Base-by-base conservation (phyloP, 176 grass and related monocot species). In the Lolium multiflorum region DNA sequence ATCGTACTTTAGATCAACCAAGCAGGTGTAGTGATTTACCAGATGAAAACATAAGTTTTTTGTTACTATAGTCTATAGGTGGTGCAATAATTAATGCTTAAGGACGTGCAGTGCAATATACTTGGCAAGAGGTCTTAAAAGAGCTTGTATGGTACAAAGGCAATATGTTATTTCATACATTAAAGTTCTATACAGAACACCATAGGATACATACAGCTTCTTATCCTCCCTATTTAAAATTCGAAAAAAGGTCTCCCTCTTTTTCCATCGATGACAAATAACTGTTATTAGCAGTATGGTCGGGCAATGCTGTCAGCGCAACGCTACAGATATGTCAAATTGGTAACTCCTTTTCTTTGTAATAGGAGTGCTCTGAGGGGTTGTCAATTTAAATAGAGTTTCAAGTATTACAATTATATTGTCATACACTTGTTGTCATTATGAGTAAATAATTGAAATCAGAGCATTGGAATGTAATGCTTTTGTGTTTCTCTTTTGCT, bases 11-110 rank as follows among this genome's bases (percentile, higher is more conserved):
- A 20, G 25, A 52, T 74, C 41, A 74, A 26, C 28, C 28, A 38
- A 77, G 54, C 62, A 41, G 80, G 38, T 59, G 14, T 81, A 37
- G 1, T 68, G 49, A 77, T 22, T 22, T 84, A 37, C 21, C 56
- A 74, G 31, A 58, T 76, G 59, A 3, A 39, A 84, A 71, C 39
- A 71, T 20, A 73, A 66, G 17, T 62, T 47, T 17, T 11, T n/a
- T 28, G 28, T 39, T 44, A 60, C 8, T 49, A 65, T 28, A 28
- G 28, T 28, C 28, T 28, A 28, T 35, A 28, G 10, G 70, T 48
- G 44, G 18, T 39, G 58, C 25, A 51, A 24, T 64, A 52, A 51
- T 26, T 51, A 47, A 76, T 65, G 57, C 69, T 72, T 82, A 41
- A 55, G 14, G 15, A 65, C 22, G 80, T 56, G 18, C 2, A 5